Evolutionary conservation across 2,329 filamentous ascomycete genomes (phyloP).

Genomic region (Beauveria australis): DNA sequence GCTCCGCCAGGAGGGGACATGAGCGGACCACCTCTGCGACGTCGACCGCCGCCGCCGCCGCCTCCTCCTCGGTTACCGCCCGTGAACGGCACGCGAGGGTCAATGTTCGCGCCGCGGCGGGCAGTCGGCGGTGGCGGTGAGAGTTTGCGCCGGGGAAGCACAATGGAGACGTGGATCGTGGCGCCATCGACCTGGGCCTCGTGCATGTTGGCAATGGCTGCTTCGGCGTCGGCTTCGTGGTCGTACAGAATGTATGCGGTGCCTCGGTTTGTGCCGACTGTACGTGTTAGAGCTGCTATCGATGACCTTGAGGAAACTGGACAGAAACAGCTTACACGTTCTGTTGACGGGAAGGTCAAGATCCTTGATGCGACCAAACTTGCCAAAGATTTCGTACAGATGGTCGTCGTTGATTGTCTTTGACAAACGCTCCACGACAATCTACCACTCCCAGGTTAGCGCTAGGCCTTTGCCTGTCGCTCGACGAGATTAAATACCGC

Average conservation of each 20-base stretch:
- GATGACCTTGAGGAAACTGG: neutral
- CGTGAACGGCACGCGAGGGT: conserved; percentile 34
- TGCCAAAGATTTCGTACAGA: conserved; percentile 82
- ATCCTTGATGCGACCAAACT: conserved; percentile 77
- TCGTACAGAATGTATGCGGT: conserved; percentile 87
- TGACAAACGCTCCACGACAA: conserved; percentile 91
- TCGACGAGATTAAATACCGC: no score
- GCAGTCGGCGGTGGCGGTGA: conserved; percentile 69
- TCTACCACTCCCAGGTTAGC: conserved; percentile 31
- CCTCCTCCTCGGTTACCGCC: conserved; percentile 26
- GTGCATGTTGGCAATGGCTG: conserved; percentile 93
- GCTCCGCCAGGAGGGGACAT: conserved; percentile 19
- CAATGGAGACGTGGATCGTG: conserved; percentile 78
- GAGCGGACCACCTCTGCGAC: conserved; percentile 27
- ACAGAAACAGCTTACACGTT: conserved; percentile 52
- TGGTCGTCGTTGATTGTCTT: conserved; percentile 90
- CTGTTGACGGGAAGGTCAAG: conserved; percentile 86
- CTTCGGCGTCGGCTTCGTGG: conserved; percentile 69
- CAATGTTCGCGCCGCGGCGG: conserved; percentile 52
- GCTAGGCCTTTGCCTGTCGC: neutral
- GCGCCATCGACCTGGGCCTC: conserved; percentile 88
- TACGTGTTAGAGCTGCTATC: conserved; percentile 25
- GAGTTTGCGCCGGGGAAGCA: conserved; percentile 75
- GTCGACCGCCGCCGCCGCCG: conserved; percentile 23
- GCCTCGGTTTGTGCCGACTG: conserved; percentile 77